Base-by-base conservation (phyloP, 2,329 filamentous ascomycete genomes). In the Sporothrix phasma region DNA sequence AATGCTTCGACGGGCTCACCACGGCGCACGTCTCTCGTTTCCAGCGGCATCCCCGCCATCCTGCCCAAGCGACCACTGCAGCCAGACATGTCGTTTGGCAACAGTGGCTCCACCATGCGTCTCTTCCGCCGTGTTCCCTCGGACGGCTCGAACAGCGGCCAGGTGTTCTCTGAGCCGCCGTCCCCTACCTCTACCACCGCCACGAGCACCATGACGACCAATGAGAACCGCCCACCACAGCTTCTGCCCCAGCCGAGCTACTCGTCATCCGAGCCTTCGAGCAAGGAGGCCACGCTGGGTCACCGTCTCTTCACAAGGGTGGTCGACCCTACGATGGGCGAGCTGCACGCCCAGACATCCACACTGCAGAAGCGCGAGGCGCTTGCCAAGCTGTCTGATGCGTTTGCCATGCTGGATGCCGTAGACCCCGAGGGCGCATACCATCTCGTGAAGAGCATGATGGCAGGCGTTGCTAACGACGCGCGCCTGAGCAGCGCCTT, bases 391-490 rank as follows among this genome's bases (percentile, higher is more conserved):
- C 80, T 97, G 13, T 90, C 90, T 0, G 90, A 96, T 73, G 92
- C 93, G 0, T 95, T 94, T 79, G 88, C 87, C 4, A 83, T 87
- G 13, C 81, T 99, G 37, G 90, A 97, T 73, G 85, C 89, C 51
- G 81, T 93, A 34, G 93, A 99, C 71, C 93, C 93, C 0, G 93
- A 97, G 73, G 92, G 92, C 19, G 85, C 92, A 46, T 94, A 93
- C 70, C 86, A 96, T 69, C 81, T 99, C 17, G 81, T 99, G 71
- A 89, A 87, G 71, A 83, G 85, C 64, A 84, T 96, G 68, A 81
- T 95, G 66, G 82, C 89, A n/a, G 84, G 85, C 64, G 81, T 95
- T 54, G 83, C 88, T 49, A 80, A 82, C 56, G 89, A 93, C 70
- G 78, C 81, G 24, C 90, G 88, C 73, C 79, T 93, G 11, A 79